These are phyloP conservation scores for Myxozyma sirexii DNA, from an alignment of 805 yeast species.

Conservation along the genomic window DNA sequence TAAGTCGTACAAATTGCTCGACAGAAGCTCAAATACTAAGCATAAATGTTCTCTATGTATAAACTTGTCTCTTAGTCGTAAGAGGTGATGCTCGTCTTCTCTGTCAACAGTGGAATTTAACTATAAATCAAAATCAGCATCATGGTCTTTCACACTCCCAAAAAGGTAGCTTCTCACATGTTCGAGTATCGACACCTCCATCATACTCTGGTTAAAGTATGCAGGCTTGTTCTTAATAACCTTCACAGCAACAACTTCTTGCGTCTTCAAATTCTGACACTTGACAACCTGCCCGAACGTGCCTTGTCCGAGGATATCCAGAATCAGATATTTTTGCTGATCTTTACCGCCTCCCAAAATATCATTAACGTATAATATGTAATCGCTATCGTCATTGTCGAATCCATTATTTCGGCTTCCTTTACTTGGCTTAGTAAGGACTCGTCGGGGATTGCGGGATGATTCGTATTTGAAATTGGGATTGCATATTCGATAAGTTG, in stretches of 20 bases:
- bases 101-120: conserved; percentile 72
- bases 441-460: conserved; percentile 86
- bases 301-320: conserved; percentile 93
- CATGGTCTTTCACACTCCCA: too few relatives aligned
- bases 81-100: conserved; percentile 70
- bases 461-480: conserved; percentile 81
- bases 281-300: conserved; percentile 98
- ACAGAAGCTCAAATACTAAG: conserved; percentile 84
- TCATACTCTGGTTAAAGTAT: conserved; percentile 84
- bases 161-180: conserved; percentile 47
- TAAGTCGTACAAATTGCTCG: conserved; percentile 85
- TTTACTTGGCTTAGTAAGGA: conserved; percentile 88
- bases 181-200: conserved; percentile 86
- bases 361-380: conserved; percentile 91
- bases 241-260: conserved; percentile 90
- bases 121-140: neutral
- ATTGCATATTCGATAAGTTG: conserved; percentile 83
- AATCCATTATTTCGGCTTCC: conserved; percentile 77
- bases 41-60: conserved; percentile 92
- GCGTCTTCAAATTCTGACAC: conserved; percentile 77
- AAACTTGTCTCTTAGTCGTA: conserved; percentile 82
- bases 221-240: conserved; percentile 92
- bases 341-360: conserved; percentile 84
- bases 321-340: conserved; percentile 61
- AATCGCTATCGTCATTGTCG: conserved; percentile 88